These are phyloP conservation scores for Terana coerulea DNA, from an alignment of 768 basidiomycete genomes.

Conservation along the genomic window DNA sequence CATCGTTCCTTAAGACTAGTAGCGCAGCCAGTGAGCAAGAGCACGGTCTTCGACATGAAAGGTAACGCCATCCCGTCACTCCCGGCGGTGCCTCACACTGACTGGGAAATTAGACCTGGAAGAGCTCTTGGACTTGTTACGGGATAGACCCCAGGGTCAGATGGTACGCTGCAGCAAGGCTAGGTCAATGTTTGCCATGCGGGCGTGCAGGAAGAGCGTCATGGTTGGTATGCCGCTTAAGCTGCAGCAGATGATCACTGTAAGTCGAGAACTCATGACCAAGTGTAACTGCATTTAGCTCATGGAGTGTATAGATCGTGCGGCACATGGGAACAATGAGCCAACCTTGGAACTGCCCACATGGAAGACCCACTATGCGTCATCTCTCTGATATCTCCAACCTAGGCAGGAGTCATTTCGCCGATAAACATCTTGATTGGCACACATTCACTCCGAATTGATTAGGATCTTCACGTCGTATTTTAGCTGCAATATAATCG, in stretches of 20 bases:
- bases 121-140: constrained; percentile 85
- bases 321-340: constrained; percentile 83
- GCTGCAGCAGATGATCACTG: constrained; percentile 69
- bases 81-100: neutral
- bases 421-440: constrained; percentile 8
- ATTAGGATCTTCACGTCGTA: constrained; percentile 4
- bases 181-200: constrained; percentile 92
- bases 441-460: constrained; percentile 6
- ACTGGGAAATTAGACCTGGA: constrained; percentile 65
- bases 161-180: constrained; percentile 94
- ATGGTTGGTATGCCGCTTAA: constrained; percentile 92
- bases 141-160: constrained; percentile 69
- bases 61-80: constrained; percentile 47
- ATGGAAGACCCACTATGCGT: constrained; percentile 81
- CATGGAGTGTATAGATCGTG: constrained; percentile 51
- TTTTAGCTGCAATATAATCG: constrained; percentile 6
- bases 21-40: constrained; percentile 90
- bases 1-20: constrained; percentile 55
- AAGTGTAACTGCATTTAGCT: neutral
- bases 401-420: constrained; percentile 3
- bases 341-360: constrained; percentile 88
- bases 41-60: constrained; percentile 84
- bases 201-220: constrained; percentile 93
- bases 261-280: constrained; percentile 32
- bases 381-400: constrained; percentile 55